Evolutionary conservation across 805 yeast species (phyloP).

Genomic region (Cyberlindnera maclurae): DNA sequence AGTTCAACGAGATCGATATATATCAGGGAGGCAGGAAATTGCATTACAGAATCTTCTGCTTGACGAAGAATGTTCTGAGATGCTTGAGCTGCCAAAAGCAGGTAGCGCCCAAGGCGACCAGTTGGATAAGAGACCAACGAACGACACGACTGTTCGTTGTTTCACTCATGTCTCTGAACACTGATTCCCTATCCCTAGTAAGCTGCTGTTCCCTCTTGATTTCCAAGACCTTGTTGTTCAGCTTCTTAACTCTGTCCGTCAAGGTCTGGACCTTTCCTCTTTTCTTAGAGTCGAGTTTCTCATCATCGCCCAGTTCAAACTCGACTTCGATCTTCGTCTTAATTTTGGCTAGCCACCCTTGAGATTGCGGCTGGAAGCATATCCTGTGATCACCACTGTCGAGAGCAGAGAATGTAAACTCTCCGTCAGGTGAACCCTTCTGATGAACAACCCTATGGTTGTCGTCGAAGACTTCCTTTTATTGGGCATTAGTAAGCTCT

Average conservation of each 20-base stretch:
- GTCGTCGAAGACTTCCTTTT: conserved; percentile 61
- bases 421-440: conserved; percentile 57
- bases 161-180: conserved; percentile 68
- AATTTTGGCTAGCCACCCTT: conserved; percentile 58
- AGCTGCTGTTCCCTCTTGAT: conserved; percentile 59
- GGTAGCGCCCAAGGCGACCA: conserved; percentile 55
- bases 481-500: conserved; percentile 13
- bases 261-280: conserved; percentile 47
- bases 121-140: conserved; percentile 66
- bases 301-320: conserved; percentile 59
- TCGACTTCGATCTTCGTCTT: conserved; percentile 55
- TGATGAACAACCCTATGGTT: conserved; percentile 70
- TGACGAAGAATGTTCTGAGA: conserved; percentile 68
- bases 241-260: conserved; percentile 48
- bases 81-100: conserved; percentile 72
- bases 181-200: conserved; percentile 69
- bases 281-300: conserved; percentile 61
- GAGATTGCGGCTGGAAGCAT: conserved; percentile 47
- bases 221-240: conserved; percentile 50
- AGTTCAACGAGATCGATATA: not conserved
- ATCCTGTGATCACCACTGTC: conserved; percentile 77
- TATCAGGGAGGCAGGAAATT: not conserved
- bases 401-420: conserved; percentile 64
- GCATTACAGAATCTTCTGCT: conserved; percentile 45
- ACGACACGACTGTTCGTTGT: conserved; percentile 61